These are phyloP conservation scores for Thermothelomyces thermophilus DNA, from an alignment of 2,329 filamentous ascomycete species.

Conservation along the genomic window DNA sequence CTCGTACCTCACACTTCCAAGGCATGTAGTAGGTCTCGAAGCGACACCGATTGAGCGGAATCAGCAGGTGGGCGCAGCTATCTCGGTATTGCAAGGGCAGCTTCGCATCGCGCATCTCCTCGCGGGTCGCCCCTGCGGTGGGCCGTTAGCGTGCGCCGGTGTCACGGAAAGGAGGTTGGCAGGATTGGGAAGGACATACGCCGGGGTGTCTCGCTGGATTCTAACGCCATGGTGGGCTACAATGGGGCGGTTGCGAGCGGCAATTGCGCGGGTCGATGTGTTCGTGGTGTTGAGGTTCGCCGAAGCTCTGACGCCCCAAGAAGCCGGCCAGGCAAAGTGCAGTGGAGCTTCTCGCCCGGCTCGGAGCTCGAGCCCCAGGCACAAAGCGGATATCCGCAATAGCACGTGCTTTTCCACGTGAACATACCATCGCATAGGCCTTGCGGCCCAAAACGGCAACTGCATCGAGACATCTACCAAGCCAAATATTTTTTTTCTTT, in stretches of 20 bases:
- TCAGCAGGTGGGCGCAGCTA: constrained; percentile 88
- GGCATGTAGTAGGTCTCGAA: constrained; percentile 87
- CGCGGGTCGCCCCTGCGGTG: constrained; percentile 63
- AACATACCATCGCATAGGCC: too few species aligned
- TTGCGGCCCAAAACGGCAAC: too few species aligned
- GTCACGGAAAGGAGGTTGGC: background rate
- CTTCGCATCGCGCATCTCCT: constrained; percentile 89
- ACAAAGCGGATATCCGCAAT: background rate
- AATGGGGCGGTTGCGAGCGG: constrained; percentile 25
- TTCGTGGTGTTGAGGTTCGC: constrained; percentile 11
- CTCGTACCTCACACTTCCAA: constrained; percentile 89
- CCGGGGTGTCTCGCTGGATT: constrained; percentile 21
- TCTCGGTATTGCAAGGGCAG: constrained; percentile 89
- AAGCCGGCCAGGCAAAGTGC: background rate
- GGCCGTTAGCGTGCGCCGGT: constrained; percentile 7
- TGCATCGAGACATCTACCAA: too few species aligned
- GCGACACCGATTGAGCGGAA: constrained; percentile 93
- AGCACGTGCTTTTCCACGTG: background rate
- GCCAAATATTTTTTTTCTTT: too few species aligned
- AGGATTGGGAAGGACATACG: constrained; percentile 11
- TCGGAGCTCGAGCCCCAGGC: background rate
- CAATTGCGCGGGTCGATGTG: constrained; percentile 22
- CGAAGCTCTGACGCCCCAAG: constrained; percentile 5
- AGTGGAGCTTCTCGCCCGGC: constrained; percentile 14
- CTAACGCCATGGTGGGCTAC: constrained; percentile 24